Percentiles rank a stretch among this genome's conserved stretches.
Evolutionary conservation across 108 stramenopile species (phyloP).

Genomic region (Fistulifera pelliculosa): DNA sequence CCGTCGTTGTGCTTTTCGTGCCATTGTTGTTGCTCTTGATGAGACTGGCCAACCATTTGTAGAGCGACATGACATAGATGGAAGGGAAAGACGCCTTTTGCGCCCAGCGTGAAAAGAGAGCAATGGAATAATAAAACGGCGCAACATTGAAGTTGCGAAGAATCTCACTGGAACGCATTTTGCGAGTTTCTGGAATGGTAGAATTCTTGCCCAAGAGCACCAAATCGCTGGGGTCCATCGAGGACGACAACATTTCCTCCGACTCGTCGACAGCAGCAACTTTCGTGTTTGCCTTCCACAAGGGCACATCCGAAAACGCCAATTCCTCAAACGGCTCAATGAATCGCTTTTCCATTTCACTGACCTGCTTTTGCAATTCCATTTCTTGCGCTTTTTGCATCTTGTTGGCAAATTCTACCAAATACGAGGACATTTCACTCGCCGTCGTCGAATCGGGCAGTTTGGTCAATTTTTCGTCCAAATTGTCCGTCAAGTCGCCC

Average conservation of each 20-base stretch:
- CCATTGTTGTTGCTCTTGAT: conserved; percentile 25
- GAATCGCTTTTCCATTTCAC: conserved; percentile 38
- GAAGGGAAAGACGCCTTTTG: conserved; percentile 56
- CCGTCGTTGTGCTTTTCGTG: conserved; percentile 23
- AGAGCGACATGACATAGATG: conserved; percentile 25
- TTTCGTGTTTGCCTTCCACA: conserved; percentile 21
- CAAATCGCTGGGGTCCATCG: conserved; percentile 8
- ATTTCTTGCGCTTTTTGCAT: conserved; percentile 40
- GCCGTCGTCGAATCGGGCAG: conserved; percentile 24
- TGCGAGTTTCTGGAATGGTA: conserved; percentile 24
- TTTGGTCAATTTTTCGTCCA: conserved; percentile 23
- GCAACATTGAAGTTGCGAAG: conserved; percentile 74
- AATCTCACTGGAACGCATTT: conserved; percentile 56
- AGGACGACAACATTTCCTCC: conserved; percentile 3
- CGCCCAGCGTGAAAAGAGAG: conserved; percentile 59
- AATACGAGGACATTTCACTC: conserved; percentile 25
- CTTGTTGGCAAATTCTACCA: conserved; percentile 23
- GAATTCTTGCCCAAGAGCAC: conserved; percentile 43
- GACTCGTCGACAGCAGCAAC: not conserved
- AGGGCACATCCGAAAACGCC: conserved; percentile 49
- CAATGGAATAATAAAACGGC: conserved; percentile 76
- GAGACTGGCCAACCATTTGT: conserved; percentile 36
- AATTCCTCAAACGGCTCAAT: conserved; percentile 43
- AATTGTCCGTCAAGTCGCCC: conserved; percentile 28
- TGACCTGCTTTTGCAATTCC: conserved; percentile 42